Conservation (phyloP, 2,329 filamentous ascomycete species). For the Phaeosphaeriaceae sp. region DNA sequence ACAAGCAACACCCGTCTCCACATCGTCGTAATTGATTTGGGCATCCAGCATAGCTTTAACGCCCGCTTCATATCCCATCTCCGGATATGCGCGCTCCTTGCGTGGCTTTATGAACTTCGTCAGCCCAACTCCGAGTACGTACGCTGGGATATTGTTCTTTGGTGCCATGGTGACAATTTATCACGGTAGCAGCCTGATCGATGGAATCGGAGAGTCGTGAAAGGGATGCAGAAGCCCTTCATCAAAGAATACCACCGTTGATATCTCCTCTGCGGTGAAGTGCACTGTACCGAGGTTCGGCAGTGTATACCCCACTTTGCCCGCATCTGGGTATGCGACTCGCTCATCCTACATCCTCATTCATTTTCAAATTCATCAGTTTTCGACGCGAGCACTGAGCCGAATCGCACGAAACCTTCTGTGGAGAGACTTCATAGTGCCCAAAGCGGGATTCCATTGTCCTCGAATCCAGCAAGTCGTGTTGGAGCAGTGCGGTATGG, state of each 20-base stretch:
- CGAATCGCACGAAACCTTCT: neutral
- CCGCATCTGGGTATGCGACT: slow-evolving; percentile 8
- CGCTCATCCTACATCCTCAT: slow-evolving; percentile 1
- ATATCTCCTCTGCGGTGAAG: neutral
- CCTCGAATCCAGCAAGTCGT: neutral
- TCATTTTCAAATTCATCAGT: neutral
- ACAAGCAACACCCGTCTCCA: slow-evolving; percentile 90
- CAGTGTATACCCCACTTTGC: slow-evolving; percentile 16
- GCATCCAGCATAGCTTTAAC: slow-evolving; percentile 83
- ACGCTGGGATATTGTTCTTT: slow-evolving; percentile 59
- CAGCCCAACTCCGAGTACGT: slow-evolving; percentile 84
- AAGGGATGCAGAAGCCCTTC: neutral
- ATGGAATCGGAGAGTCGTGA: neutral
- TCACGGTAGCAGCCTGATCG: neutral
- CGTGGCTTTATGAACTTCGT: slow-evolving; percentile 98
- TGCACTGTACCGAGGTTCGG: slow-evolving; percentile 17
- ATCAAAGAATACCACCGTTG: neutral
- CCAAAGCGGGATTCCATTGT: no score
- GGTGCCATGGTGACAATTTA: slow-evolving; percentile 24
- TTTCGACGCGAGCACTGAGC: neutral
- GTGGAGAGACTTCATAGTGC: no score
- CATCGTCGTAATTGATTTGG: slow-evolving; percentile 93
- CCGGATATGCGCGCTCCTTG: slow-evolving; percentile 89
- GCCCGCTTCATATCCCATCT: slow-evolving; percentile 89
- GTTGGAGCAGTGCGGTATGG: neutral